Evolutionary conservation across 345 rosid genomes (phyloP), one percentile per base, ranked within the genome.

Genomic region (Brassica incana): DNA sequence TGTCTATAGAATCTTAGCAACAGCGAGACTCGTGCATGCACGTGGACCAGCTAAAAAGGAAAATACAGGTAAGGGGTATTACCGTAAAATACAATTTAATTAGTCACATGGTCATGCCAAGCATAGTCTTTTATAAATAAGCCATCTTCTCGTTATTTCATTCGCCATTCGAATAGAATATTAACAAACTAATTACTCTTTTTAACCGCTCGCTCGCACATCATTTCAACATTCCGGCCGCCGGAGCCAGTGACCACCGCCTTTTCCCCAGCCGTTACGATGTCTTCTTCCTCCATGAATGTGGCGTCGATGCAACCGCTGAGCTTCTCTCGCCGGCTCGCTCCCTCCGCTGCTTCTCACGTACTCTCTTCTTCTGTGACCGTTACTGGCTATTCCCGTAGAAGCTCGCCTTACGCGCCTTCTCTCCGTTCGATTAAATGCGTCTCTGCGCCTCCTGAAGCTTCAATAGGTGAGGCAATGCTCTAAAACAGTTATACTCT

Each of bases 361-460:
- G 36, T 60, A 74, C 66, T 64, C 67, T 50, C 80, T 64, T 74
- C 72, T 43, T 78, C 69, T 30, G 14, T 65, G 62, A 80, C 77
- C 40, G 76, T 25, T 67, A 20, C 85, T 62, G 54, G 77, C 23
- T 73, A 65, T 60, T 80, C 83, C 74, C 16, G 61, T 11, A 38
- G 72, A 75, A 77, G 27, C 67, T 48, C 81, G 7, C 36, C 60
- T 23, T 72, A 79, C 20, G 18, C 74, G 18, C 74, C 85, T 8
- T 48, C 71, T 67, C 45, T 48, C 68, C 85, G 79, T 71, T 59
- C 80, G 74, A 9, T 88, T 77, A 83, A 86, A 29, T 87, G 87
- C 78, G 74, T 82, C 48, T 82, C 90, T 16, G 25, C 50, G 0
- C 63, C 83, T 0, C 73, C 80, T 0, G 80, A 35, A 69, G 67